Base-by-base conservation (phyloP, 345 rosid genomes). In the Populus alba region DNA sequence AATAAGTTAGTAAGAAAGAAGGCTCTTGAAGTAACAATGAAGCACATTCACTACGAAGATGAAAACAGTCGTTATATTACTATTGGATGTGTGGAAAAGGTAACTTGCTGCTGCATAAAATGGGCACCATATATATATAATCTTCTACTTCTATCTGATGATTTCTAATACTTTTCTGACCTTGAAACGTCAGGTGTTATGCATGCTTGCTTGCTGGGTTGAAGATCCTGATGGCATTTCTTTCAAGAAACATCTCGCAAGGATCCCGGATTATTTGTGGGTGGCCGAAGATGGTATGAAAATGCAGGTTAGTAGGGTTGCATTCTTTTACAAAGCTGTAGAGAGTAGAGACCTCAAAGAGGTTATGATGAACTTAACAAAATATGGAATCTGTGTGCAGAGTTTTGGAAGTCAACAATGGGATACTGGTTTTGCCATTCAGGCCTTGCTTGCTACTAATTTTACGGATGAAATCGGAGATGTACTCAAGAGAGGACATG, bases 211-310 rank as follows among this genome's bases (percentile, higher is more conserved):
- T 62, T 85, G 88, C 67, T 85, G 86, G 88, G 82, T 80, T 7
- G 88, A 83, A 53, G 84, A 83, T 76, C 86, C 86, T 1, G 66
- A 83, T 41, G 89, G 93, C 2, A 83, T 81, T 76, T 81, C 81
- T 78, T 85, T 91, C 84, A 91, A 92, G 87, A 92, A 92, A 71
- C 99, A 95, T 81, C 90, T 95, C 29, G 71, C 96, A 39, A 86
- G 98, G 81, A 77, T 93, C 35, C 80, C 93, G 0, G 99, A 95
- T 82, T 95, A 89, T 77, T 68, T 92, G 57, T 95, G 97, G 99
- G 83, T 93, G 73, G 98, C 92, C 57, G 98, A 95, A 84, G 99
- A 95, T 84, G 99, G 98, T 80, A 91, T 95, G 90, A 95, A 93
- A 86, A 86, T 92, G 92, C 94, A 91, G 92, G 94, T 85, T 31